Evolutionary conservation across 257 asterid species (phyloP), one percentile per base, ranked within the genome.

Genomic region (Ehretia macrophylla): DNA sequence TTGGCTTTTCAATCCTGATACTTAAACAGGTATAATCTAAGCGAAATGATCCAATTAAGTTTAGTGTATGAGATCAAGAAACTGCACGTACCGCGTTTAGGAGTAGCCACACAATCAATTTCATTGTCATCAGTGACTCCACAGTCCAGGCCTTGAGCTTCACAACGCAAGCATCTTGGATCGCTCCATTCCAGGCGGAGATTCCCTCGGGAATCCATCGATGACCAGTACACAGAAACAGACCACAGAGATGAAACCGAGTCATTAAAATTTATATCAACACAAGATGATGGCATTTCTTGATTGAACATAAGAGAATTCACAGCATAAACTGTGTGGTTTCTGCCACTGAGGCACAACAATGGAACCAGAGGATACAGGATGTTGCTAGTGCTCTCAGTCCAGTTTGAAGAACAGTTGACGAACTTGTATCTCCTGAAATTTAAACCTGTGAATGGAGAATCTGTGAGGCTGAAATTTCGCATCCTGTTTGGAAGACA

Each of bases 401-500:
- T 3, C 64, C 51, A 71, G 12, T 46, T 75, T 3, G 76, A 64
- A 0, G 95, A 78, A 69, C 96, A 90, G 57, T 88, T 90, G 14
- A 74, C 39, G 51, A 83, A 76, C 3, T 75, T 69, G 47, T 71
- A 81, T 11, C 67, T 69, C 52, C 75, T 53, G 10, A 39, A 53
- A 8, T 59, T 55, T 11, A 55, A 67, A 8, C 75, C 75, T 14
- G 63, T 59, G 73, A 82, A 91, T 0, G 69, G 73, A 14, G 98
- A 68, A 32, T 76, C 85, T 6, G 61, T 17, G 3, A 66, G 49
- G 6, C 55, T 65, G 79, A 91, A 82, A 63, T 76, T 65, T 45
- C 71, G 62, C 73, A 85, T 72, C 73, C 85, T 79, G 8, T 59
- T 70, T 8, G 87, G 80, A 0, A 82, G 79, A 71, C 98, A 91